Base-by-base conservation (phyloP, 2,329 filamentous ascomycete genomes). In the Alternaria solani region DNA sequence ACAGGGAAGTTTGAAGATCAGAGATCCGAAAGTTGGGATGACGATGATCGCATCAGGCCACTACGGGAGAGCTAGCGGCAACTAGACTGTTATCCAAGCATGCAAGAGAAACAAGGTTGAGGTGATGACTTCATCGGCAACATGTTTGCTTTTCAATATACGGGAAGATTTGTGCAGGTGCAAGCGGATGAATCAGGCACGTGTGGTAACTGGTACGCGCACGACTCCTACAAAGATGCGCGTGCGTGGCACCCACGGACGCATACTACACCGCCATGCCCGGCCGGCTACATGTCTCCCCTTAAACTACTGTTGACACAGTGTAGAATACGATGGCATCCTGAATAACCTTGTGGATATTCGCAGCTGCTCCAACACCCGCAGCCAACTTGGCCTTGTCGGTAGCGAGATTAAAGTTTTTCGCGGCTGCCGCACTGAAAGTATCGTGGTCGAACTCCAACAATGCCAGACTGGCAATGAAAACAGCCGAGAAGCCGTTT, bases 281-380 rank as follows among this genome's bases (percentile, higher is more conserved):
- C 28, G 36, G 7, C 18, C 14, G 2, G 14, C 20, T 12, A 18
- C 46, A 5, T 1, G 14, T 25, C 46, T 49, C 20, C 20, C 3
- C 20, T 5, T 36, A 49, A 11, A n/a, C 46, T 23, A 49, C 34
- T 7, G 14, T 30, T 16, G 32, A 36, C 7, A 36, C 18, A 53
- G 57, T 63, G 14, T 63, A 69, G 25, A 61, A 63, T 14, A 51
- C 26, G 23, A 67, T 63, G 7, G 61, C 58, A 30, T 57, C 41
- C 43, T 63, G 59, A 42, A 68, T 68, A 11, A 57, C 65, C 55
- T 63, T 44, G 32, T 67, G 66, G 20, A 68, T 70, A 41, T 65
- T 70, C 23, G 47, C 54, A 11, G 66, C 61, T 3, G 62, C 67
- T 20, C 59, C 64, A 1, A 26, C 38, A 1, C 60, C 65, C 39